These are phyloP conservation scores for Globisporangium radiosum DNA, from an alignment of 352 stramenopile genomes.

Conservation along the genomic window DNA sequence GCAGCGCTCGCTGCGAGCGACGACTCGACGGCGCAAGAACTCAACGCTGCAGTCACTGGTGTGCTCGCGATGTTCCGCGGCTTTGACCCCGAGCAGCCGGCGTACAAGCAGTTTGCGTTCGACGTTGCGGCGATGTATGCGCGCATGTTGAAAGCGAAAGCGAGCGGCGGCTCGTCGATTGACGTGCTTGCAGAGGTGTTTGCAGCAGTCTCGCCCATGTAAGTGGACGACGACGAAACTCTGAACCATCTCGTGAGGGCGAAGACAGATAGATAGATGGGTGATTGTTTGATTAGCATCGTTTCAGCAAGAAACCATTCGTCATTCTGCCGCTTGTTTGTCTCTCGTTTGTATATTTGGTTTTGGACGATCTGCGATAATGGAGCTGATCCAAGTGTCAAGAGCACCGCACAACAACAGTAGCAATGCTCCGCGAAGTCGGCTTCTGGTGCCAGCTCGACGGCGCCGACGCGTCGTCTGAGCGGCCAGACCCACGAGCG, in stretches of 20 bases:
- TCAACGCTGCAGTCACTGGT: constrained; percentile 17
- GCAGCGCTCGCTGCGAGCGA: constrained; percentile 10
- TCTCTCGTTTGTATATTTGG: no score
- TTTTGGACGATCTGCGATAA: no score
- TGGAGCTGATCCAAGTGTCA: no score
- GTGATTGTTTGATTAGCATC: no score
- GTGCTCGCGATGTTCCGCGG: constrained; percentile 27
- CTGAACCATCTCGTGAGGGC: no score
- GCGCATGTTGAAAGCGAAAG: constrained; percentile 34
- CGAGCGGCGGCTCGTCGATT: constrained; percentile 19
- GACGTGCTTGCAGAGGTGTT: constrained; percentile 19
- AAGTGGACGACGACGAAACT: no score
- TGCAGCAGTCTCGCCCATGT: no score
- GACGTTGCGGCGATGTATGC: constrained; percentile 50
- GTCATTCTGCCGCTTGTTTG: no score
- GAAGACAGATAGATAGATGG: no score
- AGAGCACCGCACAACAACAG: neutral
- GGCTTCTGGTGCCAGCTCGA: constrained; percentile 37
- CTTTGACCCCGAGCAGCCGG: constrained; percentile 34
- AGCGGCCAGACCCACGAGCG: constrained; percentile 33
- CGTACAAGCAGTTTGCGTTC: constrained; percentile 33
- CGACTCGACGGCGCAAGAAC: constrained; percentile 4
- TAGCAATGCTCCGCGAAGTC: constrained; percentile 32
- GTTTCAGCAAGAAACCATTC: no score
- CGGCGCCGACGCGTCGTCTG: constrained; percentile 8